Evolutionary conservation across 2,329 filamentous ascomycete species (phyloP), one percentile per base, ranked within the genome.

Genomic region (Talaromyces sp.): DNA sequence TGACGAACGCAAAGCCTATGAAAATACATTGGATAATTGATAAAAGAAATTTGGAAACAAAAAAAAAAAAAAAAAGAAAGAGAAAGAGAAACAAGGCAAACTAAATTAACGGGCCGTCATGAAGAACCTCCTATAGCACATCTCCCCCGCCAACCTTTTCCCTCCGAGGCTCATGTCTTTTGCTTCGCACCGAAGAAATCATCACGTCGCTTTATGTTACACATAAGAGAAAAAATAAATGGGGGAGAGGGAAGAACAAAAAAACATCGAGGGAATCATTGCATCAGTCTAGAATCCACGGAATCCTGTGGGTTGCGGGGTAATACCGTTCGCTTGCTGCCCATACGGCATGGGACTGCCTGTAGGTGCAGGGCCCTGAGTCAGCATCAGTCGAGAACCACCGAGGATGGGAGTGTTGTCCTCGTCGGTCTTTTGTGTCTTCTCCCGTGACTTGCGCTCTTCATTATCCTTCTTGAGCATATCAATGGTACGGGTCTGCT

Each of bases 341-440:
- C 82, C 83, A 66, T 86, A 95, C 3, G 88, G 85, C 46, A 84
- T 83, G 9, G 89, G 87, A 50, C 58, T 81, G 71, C 54, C 83
- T 72, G 65, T 77, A 73, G 68, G 76, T 60, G 79, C 79, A 20
- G 93, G 90, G 9, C 92, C 94, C 67, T 95, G 91, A 33, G 94
- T 99, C 64, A 99, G 89, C 92, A 99, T 96, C 47, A 99, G 83
- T 48, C 94, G 86, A 60, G 86, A 88, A 58, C 86, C 88, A 49
- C 93, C 92, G 22, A 99, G 84, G 66, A 99, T 97, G 4, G 94
- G 94, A 1, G 91, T 92, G 74, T 89, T 93, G 68, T 96, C 91
- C 68, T 97, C 92, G 51, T 92, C 90, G 80, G 90, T 93, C 79
- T 93, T 85, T 61, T 94, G 89, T 60, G 86, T 86, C 32, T 81